A percentile compares a stretch with the other conserved stretches of the same genome.
These are phyloP conservation scores for Rhododendron williamsianum DNA, from an alignment of 148 eudicot species.

Conservation along the genomic window DNA sequence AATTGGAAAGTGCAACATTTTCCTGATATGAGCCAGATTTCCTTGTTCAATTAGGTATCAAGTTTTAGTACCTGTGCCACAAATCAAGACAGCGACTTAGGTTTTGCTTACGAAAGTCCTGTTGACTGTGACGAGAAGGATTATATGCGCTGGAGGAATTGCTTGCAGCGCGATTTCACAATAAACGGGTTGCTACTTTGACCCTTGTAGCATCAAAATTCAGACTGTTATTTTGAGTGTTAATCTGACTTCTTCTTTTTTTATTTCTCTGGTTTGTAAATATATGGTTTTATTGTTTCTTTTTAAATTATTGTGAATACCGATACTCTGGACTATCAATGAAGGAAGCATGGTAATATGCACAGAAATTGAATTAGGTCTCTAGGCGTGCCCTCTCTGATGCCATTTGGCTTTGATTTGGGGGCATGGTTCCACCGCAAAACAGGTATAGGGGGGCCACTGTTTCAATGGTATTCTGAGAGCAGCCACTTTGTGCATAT, in stretches of 20 bases:
- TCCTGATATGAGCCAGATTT: not conserved
- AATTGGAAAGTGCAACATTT: not conserved
- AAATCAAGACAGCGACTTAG: constrained; percentile 23
- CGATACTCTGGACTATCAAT: no score
- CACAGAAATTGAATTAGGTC: no score
- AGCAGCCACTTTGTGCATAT: no score
- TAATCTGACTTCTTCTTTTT: not conserved
- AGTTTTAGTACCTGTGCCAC: constrained; percentile 61
- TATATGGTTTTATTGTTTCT: not conserved
- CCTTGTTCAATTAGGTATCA: constrained; percentile 56
- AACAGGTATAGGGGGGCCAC: no score
- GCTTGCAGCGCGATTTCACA: constrained; percentile 82
- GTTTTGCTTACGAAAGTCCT: constrained; percentile 28
- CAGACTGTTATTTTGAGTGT: constrained; percentile 3
- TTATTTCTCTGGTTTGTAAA: not conserved
- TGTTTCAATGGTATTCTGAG: no score
- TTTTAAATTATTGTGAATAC: not conserved
- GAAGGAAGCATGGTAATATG: no score
- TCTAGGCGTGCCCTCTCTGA: no score
- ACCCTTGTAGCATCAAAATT: constrained; percentile 32
- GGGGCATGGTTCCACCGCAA: no score
- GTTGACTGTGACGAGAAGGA: constrained; percentile 49
- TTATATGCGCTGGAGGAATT: constrained; percentile 74
- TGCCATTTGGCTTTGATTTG: no score
- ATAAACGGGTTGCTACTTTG: constrained; percentile 73